Base-by-base conservation (phyloP, 495 filamentous ascomycete species). In the Neurospora discreta region DNA sequence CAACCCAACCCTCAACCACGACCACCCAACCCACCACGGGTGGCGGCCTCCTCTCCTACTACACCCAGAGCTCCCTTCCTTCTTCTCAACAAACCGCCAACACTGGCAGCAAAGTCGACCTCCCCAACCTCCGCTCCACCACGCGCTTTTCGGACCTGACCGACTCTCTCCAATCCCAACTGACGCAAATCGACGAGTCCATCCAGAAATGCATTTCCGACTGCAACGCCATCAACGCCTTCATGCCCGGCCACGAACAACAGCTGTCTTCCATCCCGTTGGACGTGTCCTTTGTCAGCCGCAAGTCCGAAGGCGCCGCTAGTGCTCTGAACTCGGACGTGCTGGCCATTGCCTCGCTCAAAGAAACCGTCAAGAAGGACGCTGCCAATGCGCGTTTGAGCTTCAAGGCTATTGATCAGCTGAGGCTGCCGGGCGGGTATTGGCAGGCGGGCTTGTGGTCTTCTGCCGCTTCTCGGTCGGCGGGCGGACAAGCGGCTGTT, bases 131-230 rank as follows among this genome's bases (percentile, higher is more conserved):
- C 30, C 87, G 91, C 13, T 88, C 91, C 6, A 97, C 93, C 0
- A 97, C 95, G 9, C 91, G 95, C 71, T 97, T 93, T 82, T 90
- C 90, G 78, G 95, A 97, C 82, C 89, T 96, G 44, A 87, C 92
- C 58, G 91, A 94, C 74, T 87, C 91, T 42, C 82, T 98, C 74
- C 87, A 87, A 68, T 23, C 44, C 9, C 79, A 91, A 65, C 90
- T 99, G 58, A 87, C 91, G 69, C 77, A 78, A 15, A 88, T 97
- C 73, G 95, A 99, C 78, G 84, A 86, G 23, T 85, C 87, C 76
- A 91, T 97, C 72, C 84, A 90, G 39, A 82, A 85, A 69, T 91
- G 93, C 76, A 93, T 93, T 69, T 73, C 79, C 26, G 80, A 83
- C 71, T 86, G 87, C 74, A 81, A 86, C 20, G 82, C 90, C 68